Percentiles rank a stretch among this genome's conserved stretches.
These are phyloP conservation scores for Rosa lucieae DNA, from an alignment of 306 rosid species.

Conservation along the genomic window DNA sequence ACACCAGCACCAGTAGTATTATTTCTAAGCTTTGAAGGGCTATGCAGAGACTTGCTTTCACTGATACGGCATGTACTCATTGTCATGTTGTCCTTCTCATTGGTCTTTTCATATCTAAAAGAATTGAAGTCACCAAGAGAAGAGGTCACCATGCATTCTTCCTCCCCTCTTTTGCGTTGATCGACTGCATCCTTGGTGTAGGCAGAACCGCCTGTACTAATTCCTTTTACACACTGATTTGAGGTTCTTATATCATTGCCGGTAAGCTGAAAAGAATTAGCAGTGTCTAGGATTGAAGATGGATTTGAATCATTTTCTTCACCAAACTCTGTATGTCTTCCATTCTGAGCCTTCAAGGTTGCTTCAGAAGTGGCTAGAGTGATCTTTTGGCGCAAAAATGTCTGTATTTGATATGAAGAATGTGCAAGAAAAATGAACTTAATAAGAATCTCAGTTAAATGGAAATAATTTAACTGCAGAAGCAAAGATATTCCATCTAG, in stretches of 20 bases:
- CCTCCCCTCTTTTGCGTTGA: neutral
- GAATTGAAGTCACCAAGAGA: conserved; percentile 27
- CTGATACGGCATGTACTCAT: conserved; percentile 15
- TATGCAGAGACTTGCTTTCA: conserved; percentile 26
- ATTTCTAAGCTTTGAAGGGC: conserved; percentile 37
- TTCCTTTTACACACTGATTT: conserved; percentile 1
- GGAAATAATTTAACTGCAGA: conserved; percentile 2
- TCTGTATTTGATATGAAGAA: conserved; percentile 43
- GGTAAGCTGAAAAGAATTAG: conserved; percentile 11
- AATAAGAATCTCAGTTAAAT: conserved; percentile 2
- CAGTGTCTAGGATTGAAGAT: conserved; percentile 23
- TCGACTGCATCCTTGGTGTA: neutral
- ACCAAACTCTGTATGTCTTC: conserved; percentile 34
- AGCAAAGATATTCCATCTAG: conserved; percentile 6
- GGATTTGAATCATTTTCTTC: conserved; percentile 29
- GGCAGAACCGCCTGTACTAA: neutral
- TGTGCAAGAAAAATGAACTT: neutral
- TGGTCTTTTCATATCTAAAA: conserved; percentile 19
- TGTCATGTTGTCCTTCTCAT: conserved; percentile 26
- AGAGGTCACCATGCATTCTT: conserved; percentile 20
- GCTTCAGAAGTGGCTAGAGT: conserved; percentile 50
- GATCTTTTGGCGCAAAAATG: conserved; percentile 83
- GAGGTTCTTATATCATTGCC: neutral
- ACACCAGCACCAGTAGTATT: conserved; percentile 33
- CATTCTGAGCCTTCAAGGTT: conserved; percentile 29